Conservation (phyloP, 768 basidiomycete species). For the Clavaria fumosa region DNA sequence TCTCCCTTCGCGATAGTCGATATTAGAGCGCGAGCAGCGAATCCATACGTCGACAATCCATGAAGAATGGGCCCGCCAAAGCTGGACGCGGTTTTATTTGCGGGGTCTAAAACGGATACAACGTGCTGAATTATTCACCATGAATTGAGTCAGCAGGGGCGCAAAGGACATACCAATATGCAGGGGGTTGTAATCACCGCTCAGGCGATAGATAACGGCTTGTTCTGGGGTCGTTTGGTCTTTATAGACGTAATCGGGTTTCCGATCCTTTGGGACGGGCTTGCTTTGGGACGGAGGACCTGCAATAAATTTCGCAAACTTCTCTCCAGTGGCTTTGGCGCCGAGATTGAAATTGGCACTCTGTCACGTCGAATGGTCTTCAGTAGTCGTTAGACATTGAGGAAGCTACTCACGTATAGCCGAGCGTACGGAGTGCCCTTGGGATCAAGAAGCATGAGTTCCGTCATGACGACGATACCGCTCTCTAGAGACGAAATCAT, state of each 20-base stretch:
- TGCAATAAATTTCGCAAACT: constrained; percentile 47
- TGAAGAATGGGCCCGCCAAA: constrained; percentile 82
- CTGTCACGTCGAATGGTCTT: constrained; percentile 17
- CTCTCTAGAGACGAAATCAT: constrained; percentile 31
- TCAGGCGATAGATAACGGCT: constrained; percentile 56
- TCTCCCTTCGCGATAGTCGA: constrained; percentile 45
- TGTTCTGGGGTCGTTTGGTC: constrained; percentile 54
- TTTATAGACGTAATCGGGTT: constrained; percentile 42
- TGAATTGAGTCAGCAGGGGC: neutral
- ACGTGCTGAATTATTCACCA: neutral
- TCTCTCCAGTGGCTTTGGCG: constrained; percentile 44
- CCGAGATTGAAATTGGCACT: constrained; percentile 57
- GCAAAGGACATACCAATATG: constrained; percentile 39
- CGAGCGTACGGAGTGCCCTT: constrained; percentile 43
- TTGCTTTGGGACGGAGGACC: constrained; percentile 46
- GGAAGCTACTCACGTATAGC: constrained; percentile 32
- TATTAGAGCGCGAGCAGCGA: constrained; percentile 64
- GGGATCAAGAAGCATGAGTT: constrained; percentile 47
- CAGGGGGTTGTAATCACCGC: constrained; percentile 67
- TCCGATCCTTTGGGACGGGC: constrained; percentile 41
- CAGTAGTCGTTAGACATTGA: neutral
- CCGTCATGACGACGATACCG: constrained; percentile 56
- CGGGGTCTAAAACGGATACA: constrained; percentile 36
- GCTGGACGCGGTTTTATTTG: constrained; percentile 52
- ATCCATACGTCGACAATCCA: constrained; percentile 70